Evolutionary conservation across 345 rosid species (phyloP), one percentile per base, ranked within the genome.

Genomic region (Firmiana major): DNA sequence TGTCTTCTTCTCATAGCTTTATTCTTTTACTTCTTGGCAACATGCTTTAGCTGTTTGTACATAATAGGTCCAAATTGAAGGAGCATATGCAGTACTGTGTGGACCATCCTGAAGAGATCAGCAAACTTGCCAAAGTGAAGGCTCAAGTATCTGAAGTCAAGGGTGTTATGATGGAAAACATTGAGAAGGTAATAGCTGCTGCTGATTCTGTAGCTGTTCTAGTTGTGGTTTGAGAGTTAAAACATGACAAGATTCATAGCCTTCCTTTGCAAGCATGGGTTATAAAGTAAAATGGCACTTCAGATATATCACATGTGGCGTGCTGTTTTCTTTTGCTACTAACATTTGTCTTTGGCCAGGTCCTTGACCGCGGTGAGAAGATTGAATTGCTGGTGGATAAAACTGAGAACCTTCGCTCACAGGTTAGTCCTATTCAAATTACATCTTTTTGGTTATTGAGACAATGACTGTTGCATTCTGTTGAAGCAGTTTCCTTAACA

Each of bases 151-250:
- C 97, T 51, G 99, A 97, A 88, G 99, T 97, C 55, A 97, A 94
- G 85, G 98, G 98, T 80, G 99, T 97, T 15, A 97, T 97, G 98
- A 91, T 97, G 98, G 99, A 97, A 77, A 97, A 97, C 78, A 97
- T 97, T 45, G 99, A 94, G 82, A 97, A 97, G 99, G 99, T 91
- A 79, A 7, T 58, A 49, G 63, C 28, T 12, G 49, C 42, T 70
- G 67, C 63, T 45, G 34, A 71, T 13, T 6, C 38, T 63, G 36
- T 55, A 22, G 2, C 77, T 62, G 43, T 22, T 77, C 48, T 65
- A 64, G 51, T 53, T 69, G 48, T 63, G 28, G 16, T 59, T 74
- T 74, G 71, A 72, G 54, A 12, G 51, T 70, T 51, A 58, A 70
- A 26, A 64, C 58, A 31, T 34, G 53, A 60, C 28, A 42, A 31